phyloP scores from a whole-genome alignment of 805 yeast species.

The Naumovozyma baii region DNA sequence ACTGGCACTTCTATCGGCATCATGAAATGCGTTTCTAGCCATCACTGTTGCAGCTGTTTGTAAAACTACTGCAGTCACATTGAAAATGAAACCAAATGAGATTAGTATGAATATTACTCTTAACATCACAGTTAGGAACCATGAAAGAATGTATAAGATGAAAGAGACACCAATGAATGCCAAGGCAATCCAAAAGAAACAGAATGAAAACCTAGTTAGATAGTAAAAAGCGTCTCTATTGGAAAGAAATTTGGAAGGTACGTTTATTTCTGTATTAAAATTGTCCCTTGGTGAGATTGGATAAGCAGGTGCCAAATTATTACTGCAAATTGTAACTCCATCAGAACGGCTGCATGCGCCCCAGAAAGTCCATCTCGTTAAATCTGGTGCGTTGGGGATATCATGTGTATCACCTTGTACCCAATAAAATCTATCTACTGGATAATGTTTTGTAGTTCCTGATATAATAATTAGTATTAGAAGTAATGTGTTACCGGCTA shows the following conservation, averaged over 20 bases:
- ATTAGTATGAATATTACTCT: slow-evolving; percentile 45
- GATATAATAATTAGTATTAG: slow-evolving; percentile 53
- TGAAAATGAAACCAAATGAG: slow-evolving; percentile 42
- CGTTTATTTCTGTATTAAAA: slow-evolving; percentile 42
- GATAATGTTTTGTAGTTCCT: slow-evolving; percentile 49
- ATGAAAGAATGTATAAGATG: slow-evolving; percentile 43
- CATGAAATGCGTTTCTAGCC: slow-evolving; percentile 59
- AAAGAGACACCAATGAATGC: slow-evolving; percentile 56
- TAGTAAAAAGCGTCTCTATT: slow-evolving; percentile 53
- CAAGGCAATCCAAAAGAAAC: slow-evolving; percentile 49
- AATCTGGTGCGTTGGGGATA: slow-evolving; percentile 39
- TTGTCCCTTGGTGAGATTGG: slow-evolving; percentile 72
- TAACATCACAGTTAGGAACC: slow-evolving; percentile 47
- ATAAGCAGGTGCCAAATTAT: slow-evolving; percentile 48
- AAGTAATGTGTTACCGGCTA: slow-evolving; percentile 37
- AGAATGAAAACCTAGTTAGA: slow-evolving; percentile 57
- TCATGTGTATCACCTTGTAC: slow-evolving; percentile 55
- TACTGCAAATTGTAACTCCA: slow-evolving; percentile 14
- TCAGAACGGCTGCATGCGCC: slow-evolving; percentile 43
- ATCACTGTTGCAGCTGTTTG: slow-evolving; percentile 72
- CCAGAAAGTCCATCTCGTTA: slow-evolving; percentile 79
- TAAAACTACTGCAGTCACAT: slow-evolving; percentile 54
- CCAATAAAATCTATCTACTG: slow-evolving; percentile 62
- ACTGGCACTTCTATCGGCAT: slow-evolving; percentile 35
- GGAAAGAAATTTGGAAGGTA: slow-evolving; percentile 45